Conservation (phyloP, 257 asterid genomes). For the Asclepias syriaca region DNA sequence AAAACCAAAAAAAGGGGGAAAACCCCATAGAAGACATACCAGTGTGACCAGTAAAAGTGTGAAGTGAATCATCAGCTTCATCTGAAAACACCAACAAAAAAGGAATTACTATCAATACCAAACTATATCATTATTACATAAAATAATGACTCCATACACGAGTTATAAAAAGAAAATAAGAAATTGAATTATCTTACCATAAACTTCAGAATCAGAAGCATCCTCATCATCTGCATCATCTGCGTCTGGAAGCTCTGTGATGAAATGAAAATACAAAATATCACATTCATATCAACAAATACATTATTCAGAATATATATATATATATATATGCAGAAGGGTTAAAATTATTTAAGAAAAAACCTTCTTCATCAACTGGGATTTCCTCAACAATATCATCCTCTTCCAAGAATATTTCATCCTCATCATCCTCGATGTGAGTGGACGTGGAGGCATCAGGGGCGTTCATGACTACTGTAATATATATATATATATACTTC, state of each 20-base stretch:
- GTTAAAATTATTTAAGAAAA: background rate
- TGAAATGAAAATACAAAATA: conserved; percentile 9
- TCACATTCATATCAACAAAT: too few relatives aligned
- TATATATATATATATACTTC: too few relatives aligned
- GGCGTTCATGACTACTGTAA: conserved; percentile 7
- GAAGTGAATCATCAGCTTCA: conserved; percentile 71
- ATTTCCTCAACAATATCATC: conserved; percentile 58
- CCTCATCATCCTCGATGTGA: conserved; percentile 35
- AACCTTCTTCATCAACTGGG: conserved; percentile 78
- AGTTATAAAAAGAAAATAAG: background rate
- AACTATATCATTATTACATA: background rate
- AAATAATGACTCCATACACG: background rate
- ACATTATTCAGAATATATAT: too few relatives aligned
- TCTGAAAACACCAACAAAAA: conserved; percentile 46
- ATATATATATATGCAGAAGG: background rate
- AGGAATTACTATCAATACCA: background rate
- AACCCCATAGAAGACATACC: conserved; percentile 32
- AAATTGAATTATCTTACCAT: conserved; percentile 14
- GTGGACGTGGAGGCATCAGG: conserved; percentile 3
- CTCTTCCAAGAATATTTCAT: conserved; percentile 54
- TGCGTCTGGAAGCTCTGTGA: conserved; percentile 76
- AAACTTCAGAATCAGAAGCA: conserved; percentile 51
- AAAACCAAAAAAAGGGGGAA: too few relatives aligned
- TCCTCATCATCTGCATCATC: conserved; percentile 71
- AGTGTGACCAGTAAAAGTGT: conserved; percentile 82